Evolutionary conservation across 768 basidiomycete species (phyloP).

Genomic region (Lactifluus volemus): DNA sequence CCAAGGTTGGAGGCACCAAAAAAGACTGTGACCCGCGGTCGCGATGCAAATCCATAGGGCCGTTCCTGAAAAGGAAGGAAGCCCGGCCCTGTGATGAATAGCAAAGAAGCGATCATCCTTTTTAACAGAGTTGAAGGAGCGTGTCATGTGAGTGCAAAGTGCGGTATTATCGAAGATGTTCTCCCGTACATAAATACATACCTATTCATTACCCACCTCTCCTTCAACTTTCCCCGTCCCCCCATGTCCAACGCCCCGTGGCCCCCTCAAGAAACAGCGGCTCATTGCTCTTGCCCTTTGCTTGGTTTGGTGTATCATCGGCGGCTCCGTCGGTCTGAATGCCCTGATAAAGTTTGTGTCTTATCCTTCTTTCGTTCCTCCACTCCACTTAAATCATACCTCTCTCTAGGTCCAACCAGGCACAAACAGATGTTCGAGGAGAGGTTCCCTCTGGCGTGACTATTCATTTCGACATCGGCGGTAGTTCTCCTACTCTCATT

Average conservation of each 20-base stretch:
- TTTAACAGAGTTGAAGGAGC: neutral
- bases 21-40: neutral
- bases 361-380: neutral
- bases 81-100: neutral
- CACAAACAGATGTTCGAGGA: neutral
- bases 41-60: neutral
- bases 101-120: neutral
- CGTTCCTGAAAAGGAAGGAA: neutral
- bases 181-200: constrained; percentile 7
- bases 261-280: constrained; percentile 18
- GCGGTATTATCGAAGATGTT: too few species aligned
- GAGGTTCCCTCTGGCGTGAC: constrained; percentile 12
- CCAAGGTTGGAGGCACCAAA: too few species aligned
- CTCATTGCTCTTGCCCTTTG: constrained; percentile 25
- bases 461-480: constrained; percentile 13
- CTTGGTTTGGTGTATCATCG: constrained; percentile 26
- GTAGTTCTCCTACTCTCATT: constrained; percentile 12
- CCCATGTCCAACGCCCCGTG: constrained; percentile 1
- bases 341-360: constrained; percentile 26
- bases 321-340: constrained; percentile 26
- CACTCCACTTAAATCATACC: neutral
- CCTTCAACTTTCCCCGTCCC: neutral
- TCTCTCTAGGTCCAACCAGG: constrained; percentile 9
- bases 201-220: neutral
- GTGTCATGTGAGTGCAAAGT: neutral